Evolutionary conservation across 768 basidiomycete genomes (phyloP), one percentile per base, ranked within the genome.

Genomic region (Rhodotorula babjevae): DNA sequence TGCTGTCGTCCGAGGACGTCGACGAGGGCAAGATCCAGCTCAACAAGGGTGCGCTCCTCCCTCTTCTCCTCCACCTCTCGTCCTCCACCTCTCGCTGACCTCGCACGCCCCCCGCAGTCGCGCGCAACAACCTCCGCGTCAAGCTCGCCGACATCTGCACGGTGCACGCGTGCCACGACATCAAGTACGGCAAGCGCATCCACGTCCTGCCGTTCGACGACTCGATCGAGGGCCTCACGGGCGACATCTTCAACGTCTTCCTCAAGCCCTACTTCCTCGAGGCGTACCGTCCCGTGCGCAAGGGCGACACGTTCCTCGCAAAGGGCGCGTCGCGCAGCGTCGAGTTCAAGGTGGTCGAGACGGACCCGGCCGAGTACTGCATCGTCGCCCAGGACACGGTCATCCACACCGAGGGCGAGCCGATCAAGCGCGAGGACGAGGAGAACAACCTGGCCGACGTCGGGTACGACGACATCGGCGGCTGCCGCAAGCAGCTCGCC

Each of bases 361-460:
- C 93, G 47, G 96, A 99, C 81, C 96, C 96, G 0, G 86, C 94
- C 44, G 96, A 98, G 79, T 97, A 90, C 83, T 98, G 96, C 84
- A 99, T 99, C 75, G 94, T 99, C 55, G 95, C 96, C 0, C 96
- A 98, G 81, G 96, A 99, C 79, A 99, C 96, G 2, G 96, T 99
- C 65, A 94, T 97, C 76, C 91, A 92, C 82, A 93, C 91, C 53
- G 96, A 98, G 87, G 96, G 96, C 72, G 96, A 99, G 80, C 93
- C 96, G 3, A 89, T 99, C 81, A 98, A 98, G 84, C 88, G 96
- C 66, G 96, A 99, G 82, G 96, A 98, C 75, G 96, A 99, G 82
- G 96, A 99, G 83, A 87, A 90, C 53, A 97, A 94, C 82, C 86
- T 99, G 42, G 89, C 87, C 78, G 96, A 95, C 79, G 96, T 99